Percentiles rank a stretch among this genome's conserved stretches.
These are phyloP conservation scores for Aspergillus aculeatinus DNA, from an alignment of 2,329 filamentous ascomycete genomes.

Conservation along the genomic window DNA sequence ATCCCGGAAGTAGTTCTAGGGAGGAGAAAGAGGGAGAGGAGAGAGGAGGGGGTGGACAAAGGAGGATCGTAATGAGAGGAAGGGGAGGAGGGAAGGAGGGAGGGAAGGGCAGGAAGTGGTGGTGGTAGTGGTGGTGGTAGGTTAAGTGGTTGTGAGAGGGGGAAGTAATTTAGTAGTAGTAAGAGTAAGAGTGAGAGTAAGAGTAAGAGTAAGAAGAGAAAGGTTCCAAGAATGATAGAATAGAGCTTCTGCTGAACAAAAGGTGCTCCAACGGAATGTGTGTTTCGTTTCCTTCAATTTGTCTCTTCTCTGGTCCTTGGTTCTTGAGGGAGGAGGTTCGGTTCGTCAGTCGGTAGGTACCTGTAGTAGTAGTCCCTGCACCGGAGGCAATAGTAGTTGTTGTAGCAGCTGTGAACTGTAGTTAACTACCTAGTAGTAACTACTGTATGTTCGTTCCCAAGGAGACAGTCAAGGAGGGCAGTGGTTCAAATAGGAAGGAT, in stretches of 20 bases:
- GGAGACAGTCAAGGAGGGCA: conserved; percentile 13
- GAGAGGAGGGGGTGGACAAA: neutral
- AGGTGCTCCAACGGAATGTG: conserved; percentile 21
- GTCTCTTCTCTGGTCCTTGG: neutral
- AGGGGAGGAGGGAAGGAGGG: conserved; percentile 9
- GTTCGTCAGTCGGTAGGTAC: too few relatives aligned
- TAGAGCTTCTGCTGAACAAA: conserved; percentile 20
- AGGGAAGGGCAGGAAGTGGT: conserved; percentile 8
- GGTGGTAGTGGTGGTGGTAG: neutral
- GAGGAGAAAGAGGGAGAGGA: neutral
- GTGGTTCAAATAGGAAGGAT: conserved; percentile 3
- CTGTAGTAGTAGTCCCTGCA: too few relatives aligned
- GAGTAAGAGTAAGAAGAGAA: conserved; percentile 2
- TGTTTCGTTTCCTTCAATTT: neutral
- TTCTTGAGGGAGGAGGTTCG: too few relatives aligned
- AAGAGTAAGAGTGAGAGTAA: neutral
- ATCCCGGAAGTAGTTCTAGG: neutral
- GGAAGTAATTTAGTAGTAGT: neutral
- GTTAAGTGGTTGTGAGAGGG: conserved; percentile 11
- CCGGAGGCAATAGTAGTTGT: too few relatives aligned
- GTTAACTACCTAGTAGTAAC: neutral
- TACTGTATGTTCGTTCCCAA: conserved; percentile 4
- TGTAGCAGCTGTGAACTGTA: too few relatives aligned
- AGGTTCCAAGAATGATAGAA: conserved; percentile 16
- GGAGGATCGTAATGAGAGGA: conserved; percentile 2